These are phyloP conservation scores for Iberis amara DNA, from an alignment of 441 rosid species.

Conservation along the genomic window DNA sequence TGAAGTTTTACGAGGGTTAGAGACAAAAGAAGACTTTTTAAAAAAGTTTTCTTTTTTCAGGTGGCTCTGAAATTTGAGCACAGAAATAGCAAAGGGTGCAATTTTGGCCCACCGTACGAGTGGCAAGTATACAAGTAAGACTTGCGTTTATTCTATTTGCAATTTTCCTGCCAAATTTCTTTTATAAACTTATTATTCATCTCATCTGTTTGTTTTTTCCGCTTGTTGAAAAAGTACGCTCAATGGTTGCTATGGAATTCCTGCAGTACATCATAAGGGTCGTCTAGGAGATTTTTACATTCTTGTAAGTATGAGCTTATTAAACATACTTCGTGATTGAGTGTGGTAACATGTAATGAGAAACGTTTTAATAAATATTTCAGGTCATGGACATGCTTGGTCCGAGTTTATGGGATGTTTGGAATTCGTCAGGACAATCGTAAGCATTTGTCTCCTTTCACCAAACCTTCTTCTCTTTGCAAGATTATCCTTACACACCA, in stretches of 20 bases:
- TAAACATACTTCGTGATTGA: neutral
- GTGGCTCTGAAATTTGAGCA: constrained; percentile 94
- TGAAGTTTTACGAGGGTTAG: too few species aligned
- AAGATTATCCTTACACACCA: neutral
- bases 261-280: constrained; percentile 84
- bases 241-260: constrained; percentile 86
- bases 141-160: constrained; percentile 13
- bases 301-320: constrained; percentile 44
- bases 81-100: constrained; percentile 93
- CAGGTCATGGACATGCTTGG: constrained; percentile 99
- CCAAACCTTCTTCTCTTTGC: neutral
- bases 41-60: constrained; percentile 38
- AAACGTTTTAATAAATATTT: constrained; percentile 26
- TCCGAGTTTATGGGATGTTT: constrained; percentile 96
- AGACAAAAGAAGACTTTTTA: too few species aligned
- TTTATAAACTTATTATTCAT: neutral
- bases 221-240: constrained; percentile 45
- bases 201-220: constrained; percentile 6
- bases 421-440: constrained; percentile 81
- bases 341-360: constrained; percentile 20
- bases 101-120: constrained; percentile 92
- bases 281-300: constrained; percentile 96
- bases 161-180: constrained; percentile 12
- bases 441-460: constrained; percentile 35
- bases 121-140: constrained; percentile 97